Percentiles rank a stretch among this genome's conserved stretches.
Evolutionary conservation across 805 yeast genomes (phyloP).

Genomic region (Sungouiella thailandica): DNA sequence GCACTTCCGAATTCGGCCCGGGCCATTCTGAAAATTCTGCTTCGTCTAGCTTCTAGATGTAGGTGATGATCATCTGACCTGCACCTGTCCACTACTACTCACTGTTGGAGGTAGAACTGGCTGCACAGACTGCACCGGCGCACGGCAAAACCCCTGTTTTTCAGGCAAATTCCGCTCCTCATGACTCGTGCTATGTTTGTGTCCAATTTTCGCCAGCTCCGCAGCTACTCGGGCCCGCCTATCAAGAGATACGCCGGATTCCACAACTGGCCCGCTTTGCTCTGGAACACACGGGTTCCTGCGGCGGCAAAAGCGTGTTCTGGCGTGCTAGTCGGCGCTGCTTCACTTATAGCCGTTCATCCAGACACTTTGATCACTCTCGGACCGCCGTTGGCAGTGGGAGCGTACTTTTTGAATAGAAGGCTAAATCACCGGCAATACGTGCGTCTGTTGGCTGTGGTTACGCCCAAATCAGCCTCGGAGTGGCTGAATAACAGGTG

Average conservation of each 20-base stretch:
- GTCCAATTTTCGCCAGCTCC: background rate
- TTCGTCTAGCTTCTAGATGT: background rate
- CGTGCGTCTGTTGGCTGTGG: conserved; percentile 12
- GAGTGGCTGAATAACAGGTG: conserved; percentile 5
- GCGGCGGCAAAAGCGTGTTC: conserved; percentile 24
- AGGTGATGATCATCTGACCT: background rate
- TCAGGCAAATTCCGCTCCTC: too few species aligned
- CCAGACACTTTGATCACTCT: conserved; percentile 31
- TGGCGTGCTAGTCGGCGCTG: conserved; percentile 21
- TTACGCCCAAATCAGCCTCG: conserved; percentile 6
- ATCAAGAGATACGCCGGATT: conserved; percentile 26
- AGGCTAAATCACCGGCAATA: conserved; percentile 10
- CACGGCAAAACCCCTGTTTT: too few species aligned
- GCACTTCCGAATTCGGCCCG: conserved; percentile 43
- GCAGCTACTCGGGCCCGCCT: conserved; percentile 20
- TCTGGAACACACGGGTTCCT: conserved; percentile 26
- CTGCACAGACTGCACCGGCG: too few species aligned
- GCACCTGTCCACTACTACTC: too few species aligned
- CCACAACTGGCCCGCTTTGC: conserved; percentile 17
- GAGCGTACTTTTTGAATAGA: conserved; percentile 20
- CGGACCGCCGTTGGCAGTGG: conserved; percentile 32
- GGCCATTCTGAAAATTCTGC: conserved; percentile 15
- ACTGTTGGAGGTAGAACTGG: too few species aligned
- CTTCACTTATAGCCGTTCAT: conserved; percentile 28
- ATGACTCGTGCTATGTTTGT: too few species aligned